Percentiles rank a stretch among this genome's conserved stretches.
Conservation (phyloP, 441 rosid genomes). For the Mallotus japonicus region DNA sequence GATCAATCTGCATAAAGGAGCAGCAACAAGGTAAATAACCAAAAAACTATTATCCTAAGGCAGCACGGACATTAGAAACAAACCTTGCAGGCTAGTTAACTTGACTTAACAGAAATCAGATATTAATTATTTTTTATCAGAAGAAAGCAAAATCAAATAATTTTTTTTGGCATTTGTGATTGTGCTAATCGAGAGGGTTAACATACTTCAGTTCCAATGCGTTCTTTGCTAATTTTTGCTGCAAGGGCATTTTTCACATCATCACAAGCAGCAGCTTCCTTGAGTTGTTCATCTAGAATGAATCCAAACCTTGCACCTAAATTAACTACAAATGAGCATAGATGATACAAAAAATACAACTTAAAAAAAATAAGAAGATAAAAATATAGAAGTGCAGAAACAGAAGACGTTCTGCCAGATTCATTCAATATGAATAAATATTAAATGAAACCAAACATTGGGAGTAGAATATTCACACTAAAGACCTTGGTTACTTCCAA, state of each 20-base stretch:
- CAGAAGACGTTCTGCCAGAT: background rate
- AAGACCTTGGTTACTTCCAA: background rate
- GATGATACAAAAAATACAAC: background rate
- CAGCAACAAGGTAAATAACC: conserved; percentile 20
- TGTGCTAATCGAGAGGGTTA: conserved; percentile 12
- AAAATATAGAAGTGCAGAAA: too few species aligned
- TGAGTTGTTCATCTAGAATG: conserved; percentile 66
- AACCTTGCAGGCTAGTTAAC: background rate
- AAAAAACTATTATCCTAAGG: conserved; percentile 6
- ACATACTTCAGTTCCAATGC: conserved; percentile 86
- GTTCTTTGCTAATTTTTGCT: conserved; percentile 88
- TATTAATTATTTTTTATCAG: background rate
- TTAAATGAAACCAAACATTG: background rate
- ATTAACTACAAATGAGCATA: conserved; percentile 2
- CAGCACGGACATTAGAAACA: conserved; percentile 2
- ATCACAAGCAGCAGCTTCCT: conserved; percentile 66
- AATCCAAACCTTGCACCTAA: conserved; percentile 90
- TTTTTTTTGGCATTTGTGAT: conserved; percentile 13
- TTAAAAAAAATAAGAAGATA: background rate
- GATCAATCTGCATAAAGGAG: conserved; percentile 62
- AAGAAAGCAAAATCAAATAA: background rate
- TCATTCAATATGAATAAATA: too few species aligned
- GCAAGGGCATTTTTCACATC: conserved; percentile 86
- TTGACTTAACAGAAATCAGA: conserved; percentile 1
- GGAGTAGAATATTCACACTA: background rate